phyloP scores from a whole-genome alignment of 371 early-diverging fungal genomes.

The Apophysomyces ossiformis region DNA sequence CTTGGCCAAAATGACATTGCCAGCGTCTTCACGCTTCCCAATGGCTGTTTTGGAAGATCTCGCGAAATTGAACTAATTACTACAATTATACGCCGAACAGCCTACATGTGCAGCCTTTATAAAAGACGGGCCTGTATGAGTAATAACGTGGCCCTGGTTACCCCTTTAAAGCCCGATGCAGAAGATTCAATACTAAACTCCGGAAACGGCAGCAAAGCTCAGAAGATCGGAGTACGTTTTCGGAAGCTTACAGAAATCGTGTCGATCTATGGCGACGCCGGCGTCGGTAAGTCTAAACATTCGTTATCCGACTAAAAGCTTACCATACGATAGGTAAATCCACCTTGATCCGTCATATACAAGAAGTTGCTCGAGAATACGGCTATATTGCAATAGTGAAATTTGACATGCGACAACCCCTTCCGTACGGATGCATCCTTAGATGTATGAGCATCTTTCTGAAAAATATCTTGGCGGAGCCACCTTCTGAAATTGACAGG shows the following conservation, averaged over 20 bases:
- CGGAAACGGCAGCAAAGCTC: slow-evolving; percentile 14
- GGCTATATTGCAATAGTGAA: slow-evolving; percentile 53
- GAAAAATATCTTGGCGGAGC: slow-evolving; percentile 43
- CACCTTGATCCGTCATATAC: slow-evolving; percentile 40
- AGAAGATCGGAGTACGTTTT: slow-evolving; percentile 14
- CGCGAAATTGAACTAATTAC: slow-evolving; percentile 40
- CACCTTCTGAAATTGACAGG: slow-evolving; percentile 35
- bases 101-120: slow-evolving; percentile 34
- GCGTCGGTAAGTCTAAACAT: slow-evolving; percentile 28
- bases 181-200: slow-evolving; percentile 11
- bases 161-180: slow-evolving; percentile 16
- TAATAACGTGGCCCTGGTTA: slow-evolving; percentile 16
- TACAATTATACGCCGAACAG: slow-evolving; percentile 41
- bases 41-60: slow-evolving; percentile 52
- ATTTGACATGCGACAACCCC: slow-evolving; percentile 48
- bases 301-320: no score
- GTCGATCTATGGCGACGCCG: slow-evolving; percentile 46
- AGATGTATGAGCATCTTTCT: slow-evolving; percentile 47
- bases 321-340: slow-evolving; percentile 38
- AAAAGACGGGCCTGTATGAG: slow-evolving; percentile 19
- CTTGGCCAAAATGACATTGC: slow-evolving; percentile 58
- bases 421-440: slow-evolving; percentile 51
- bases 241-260: slow-evolving; percentile 46
- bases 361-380: slow-evolving; percentile 46
- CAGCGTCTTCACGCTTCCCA: slow-evolving; percentile 60